Base-by-base conservation (phyloP, 2,329 filamentous ascomycete genomes). In the Stagonosporopsis vannaccii region DNA sequence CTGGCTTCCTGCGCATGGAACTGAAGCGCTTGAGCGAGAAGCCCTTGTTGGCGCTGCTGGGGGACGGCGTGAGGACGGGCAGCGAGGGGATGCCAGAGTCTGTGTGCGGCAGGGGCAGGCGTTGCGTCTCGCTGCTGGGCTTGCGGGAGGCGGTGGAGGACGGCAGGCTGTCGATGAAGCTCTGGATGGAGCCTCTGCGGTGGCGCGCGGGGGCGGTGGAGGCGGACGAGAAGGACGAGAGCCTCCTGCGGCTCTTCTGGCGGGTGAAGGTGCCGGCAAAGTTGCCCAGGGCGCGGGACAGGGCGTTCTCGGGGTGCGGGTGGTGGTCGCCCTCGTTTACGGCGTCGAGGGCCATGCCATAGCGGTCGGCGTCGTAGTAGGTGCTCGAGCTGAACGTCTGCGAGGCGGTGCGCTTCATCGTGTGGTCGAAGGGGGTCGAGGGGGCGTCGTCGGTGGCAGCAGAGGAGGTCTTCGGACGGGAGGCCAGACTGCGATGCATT, bases 391-490 rank as follows among this genome's bases (percentile, higher is more conserved):
- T 66, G 63, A 75, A 75, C 26, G 72, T 75, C 67, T 77, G 74
- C 54, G 71, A 74, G 43, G 74, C 73, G 56, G 72, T 75, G 25
- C 70, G 63, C 60, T 76, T 75, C 72, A 75, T 74, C 53, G 62
- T 63, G 53, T 65, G 56, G 53, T 72, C 63, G 44, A 64, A 58
- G 57, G 63, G 54, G 25, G 64, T 56, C 44, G 65, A 49, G 46
- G 67, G 55, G 37, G 63, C 55, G 51, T 75, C 63, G 62, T 76
- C 68, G 73, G 77, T 73, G 62, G 76, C 75, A 66, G 80, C 75
- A 65, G 83, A 80, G 44, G 73, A 75, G 19, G 74, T 75, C 63
- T 75, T 76, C 41, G 74, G 74, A 37, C 74, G 71, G 62, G 74
- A 73, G 50, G 72, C 65, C 62, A 75, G 70, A 50, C 67, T 69